Evolutionary conservation across 257 asterid genomes (phyloP), one percentile per base, ranked within the genome.

Genomic region (Cinchona pubescens): DNA sequence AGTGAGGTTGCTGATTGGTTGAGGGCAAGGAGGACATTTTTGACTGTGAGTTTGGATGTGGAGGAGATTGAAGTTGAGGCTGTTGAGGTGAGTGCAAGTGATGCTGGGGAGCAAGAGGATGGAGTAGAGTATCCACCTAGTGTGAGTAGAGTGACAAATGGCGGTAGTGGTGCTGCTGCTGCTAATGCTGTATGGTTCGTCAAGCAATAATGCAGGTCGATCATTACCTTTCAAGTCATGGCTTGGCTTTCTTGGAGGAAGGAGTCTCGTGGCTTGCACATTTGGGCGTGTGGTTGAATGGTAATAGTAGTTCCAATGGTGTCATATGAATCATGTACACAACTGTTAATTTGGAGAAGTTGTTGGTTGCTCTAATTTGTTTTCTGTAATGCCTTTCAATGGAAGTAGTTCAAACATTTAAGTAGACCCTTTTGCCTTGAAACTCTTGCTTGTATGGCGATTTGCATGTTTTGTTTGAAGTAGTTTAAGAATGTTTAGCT

Each of bases 31-130:
- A 88, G 97, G 85, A 83, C 67, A 34, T 75, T 86, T 2, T 78
- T 93, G 78, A 83, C 87, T 0, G 90, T 93, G 80, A 88, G 85
- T 80, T 78, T 93, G 69, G 97, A 93, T 53, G 92, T 81, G n/a
- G 94, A 85, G 30, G 96, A 84, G 83, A 73, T 88, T 11, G 98
- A 87, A 77, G 81, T 72, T 42, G 94, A 79, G 76, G 83, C 71
- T 38, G 81, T 84, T 71, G 91, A 86, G 59, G 85, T 79, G 32
- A 90, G 89, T 80, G 81, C 91, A 3, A 86, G 87, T 69, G 88
- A 79, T 71, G 88, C 87, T 48, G 90, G 90, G 9, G 90, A 76
- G 25, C 80, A 72, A 34, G 96, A 86, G 25, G 92, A 82, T 3
- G 88, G 77, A 11, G 85, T 73, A 45, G 93, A 85, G 82, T 85